Conservation (phyloP, 352 stramenopile genomes). For the Globisporangium recalcitrans region DNA sequence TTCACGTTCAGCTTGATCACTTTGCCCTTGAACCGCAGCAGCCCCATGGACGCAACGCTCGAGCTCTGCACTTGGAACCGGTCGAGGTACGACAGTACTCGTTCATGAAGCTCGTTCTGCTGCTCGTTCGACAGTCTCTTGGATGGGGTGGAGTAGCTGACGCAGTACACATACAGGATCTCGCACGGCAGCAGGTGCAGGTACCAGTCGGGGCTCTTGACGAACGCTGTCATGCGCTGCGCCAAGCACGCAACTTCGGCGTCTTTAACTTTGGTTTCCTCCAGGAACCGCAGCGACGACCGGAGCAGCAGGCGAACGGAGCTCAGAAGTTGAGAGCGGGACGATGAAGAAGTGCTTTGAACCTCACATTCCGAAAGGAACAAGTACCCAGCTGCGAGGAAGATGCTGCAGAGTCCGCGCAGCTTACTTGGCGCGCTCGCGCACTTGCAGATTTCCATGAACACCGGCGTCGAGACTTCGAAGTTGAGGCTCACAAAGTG, state of each 20-base stretch:
- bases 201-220: constrained; percentile 25
- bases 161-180: constrained; percentile 35
- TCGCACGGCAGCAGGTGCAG: constrained; percentile 32
- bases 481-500: constrained; percentile 26
- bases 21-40: constrained; percentile 14
- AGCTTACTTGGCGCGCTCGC: constrained; percentile 29
- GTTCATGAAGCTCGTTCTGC: neutral
- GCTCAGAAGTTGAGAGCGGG: constrained; percentile 16
- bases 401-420: constrained; percentile 36
- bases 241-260: constrained; percentile 25
- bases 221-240: constrained; percentile 23
- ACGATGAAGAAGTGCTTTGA: neutral
- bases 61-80: constrained; percentile 9
- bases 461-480: constrained; percentile 23
- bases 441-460: constrained; percentile 34
- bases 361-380: neutral
- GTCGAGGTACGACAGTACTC: constrained; percentile 15
- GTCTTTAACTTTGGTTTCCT: constrained; percentile 17
- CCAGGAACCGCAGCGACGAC: constrained; percentile 32
- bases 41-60: constrained; percentile 6
- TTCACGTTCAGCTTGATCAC: constrained; percentile 15
- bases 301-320: constrained; percentile 38
- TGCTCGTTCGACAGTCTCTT: neutral
- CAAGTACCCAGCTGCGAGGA: constrained; percentile 31
- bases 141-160: constrained; percentile 14